These are phyloP conservation scores for Papiliotrema flavescens DNA, from an alignment of 1,284 basidiomycete genomes.

Conservation along the genomic window DNA sequence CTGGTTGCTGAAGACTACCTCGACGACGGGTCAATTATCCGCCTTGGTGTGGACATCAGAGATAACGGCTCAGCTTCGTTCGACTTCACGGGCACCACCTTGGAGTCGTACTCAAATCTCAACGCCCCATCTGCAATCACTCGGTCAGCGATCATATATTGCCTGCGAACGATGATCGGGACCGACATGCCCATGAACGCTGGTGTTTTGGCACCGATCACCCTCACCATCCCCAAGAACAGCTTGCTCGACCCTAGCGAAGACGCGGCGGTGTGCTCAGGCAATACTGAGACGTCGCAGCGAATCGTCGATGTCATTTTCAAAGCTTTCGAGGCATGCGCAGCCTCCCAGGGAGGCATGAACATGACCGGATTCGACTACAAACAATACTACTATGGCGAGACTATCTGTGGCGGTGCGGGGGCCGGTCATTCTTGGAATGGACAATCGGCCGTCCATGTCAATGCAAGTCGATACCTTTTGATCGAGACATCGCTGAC, in stretches of 20 bases:
- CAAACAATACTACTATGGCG: slow-evolving; percentile 57
- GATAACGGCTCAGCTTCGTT: slow-evolving; percentile 71
- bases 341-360: slow-evolving; percentile 75
- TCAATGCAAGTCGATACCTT: slow-evolving; percentile 4
- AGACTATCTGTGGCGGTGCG: neutral
- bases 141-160: slow-evolving; percentile 90
- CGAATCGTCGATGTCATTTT: slow-evolving; percentile 90
- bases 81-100: slow-evolving; percentile 83
- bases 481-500: neutral
- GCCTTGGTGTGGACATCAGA: slow-evolving; percentile 76
- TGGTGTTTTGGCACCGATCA: slow-evolving; percentile 66
- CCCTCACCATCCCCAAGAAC: slow-evolving; percentile 64
- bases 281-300: slow-evolving; percentile 88
- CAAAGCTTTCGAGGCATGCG: slow-evolving; percentile 84
- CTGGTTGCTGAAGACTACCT: slow-evolving; percentile 24
- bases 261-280: slow-evolving; percentile 76
- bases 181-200: slow-evolving; percentile 86
- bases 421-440: slow-evolving; percentile 89
- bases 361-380: slow-evolving; percentile 79
- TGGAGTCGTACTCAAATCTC: slow-evolving; percentile 82
- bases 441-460: slow-evolving; percentile 61
- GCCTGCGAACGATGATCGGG: slow-evolving; percentile 28
- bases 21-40: slow-evolving; percentile 82
- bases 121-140: slow-evolving; percentile 84
- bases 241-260: slow-evolving; percentile 75